These are phyloP conservation scores for Moricandia arvensis DNA, from an alignment of 345 rosid species.

Conservation along the genomic window DNA sequence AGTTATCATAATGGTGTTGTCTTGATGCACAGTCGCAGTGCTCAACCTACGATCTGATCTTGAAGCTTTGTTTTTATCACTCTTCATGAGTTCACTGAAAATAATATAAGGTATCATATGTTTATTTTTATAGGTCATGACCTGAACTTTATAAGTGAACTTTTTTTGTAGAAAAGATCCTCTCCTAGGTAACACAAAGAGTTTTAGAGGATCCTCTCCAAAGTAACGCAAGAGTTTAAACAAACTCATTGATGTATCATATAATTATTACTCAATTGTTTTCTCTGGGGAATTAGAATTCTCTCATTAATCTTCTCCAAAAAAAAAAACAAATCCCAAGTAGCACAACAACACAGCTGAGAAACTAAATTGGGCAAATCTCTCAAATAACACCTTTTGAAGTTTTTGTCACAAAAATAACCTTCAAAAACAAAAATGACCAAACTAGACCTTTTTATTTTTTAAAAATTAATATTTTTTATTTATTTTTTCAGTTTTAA, in stretches of 20 bases:
- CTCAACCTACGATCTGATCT: neutral
- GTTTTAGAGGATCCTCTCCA: neutral
- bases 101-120: neutral
- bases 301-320: neutral
- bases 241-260: neutral
- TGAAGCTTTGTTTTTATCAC: neutral
- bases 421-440: too few relatives aligned
- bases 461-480: too few relatives aligned
- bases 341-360: neutral
- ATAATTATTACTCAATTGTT: neutral
- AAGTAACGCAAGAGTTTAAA: too few relatives aligned
- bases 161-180: too few relatives aligned
- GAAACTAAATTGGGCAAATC: too few relatives aligned
- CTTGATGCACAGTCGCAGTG: neutral
- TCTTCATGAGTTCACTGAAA: neutral
- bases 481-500: too few relatives aligned
- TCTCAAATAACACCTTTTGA: too few relatives aligned
- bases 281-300: neutral
- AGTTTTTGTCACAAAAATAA: too few relatives aligned
- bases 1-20: neutral
- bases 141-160: neutral
- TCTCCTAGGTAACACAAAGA: too few relatives aligned
- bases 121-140: neutral
- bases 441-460: too few relatives aligned
- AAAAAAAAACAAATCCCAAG: neutral